Evolutionary conservation across 1,284 basidiomycete species (phyloP).

Genomic region (Rhodotorula sp.): DNA sequence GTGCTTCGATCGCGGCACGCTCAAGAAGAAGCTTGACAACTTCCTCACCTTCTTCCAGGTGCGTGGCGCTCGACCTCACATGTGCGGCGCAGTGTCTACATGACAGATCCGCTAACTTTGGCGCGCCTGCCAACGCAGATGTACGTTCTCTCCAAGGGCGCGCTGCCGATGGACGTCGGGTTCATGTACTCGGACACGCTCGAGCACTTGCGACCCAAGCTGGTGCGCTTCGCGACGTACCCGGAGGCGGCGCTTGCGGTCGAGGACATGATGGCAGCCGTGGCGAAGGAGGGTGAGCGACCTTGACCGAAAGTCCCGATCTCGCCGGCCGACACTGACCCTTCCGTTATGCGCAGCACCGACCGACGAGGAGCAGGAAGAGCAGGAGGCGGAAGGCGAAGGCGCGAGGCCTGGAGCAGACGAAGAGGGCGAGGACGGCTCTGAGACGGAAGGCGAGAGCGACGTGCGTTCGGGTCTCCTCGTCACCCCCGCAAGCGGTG

Average conservation of each 20-base stretch:
- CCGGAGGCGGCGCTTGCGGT: constrained; percentile 83
- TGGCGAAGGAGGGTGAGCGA: constrained; percentile 56
- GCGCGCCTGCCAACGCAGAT: constrained; percentile 58
- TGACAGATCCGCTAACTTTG: neutral
- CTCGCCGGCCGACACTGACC: neutral
- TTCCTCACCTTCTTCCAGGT: constrained; percentile 93
- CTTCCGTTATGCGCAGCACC: constrained; percentile 3
- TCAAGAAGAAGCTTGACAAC: constrained; percentile 87
- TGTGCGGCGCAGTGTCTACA: neutral
- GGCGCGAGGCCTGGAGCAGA: constrained; percentile 52
- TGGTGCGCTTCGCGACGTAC: constrained; percentile 67
- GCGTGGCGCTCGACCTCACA: constrained; percentile 27
- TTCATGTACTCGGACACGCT: constrained; percentile 94
- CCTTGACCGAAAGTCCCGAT: neutral
- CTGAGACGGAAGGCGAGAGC: constrained; percentile 33
- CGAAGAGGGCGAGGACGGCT: constrained; percentile 64
- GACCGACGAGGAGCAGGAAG: constrained; percentile 32
- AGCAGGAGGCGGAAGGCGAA: constrained; percentile 25
- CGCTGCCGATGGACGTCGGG: constrained; percentile 92
- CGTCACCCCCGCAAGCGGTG: fast-evolving
- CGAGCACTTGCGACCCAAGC: constrained; percentile 82
- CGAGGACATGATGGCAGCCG: constrained; percentile 78
- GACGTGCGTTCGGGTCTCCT: constrained; percentile 9
- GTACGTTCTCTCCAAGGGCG: constrained; percentile 81
- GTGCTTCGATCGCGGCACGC: constrained; percentile 90